Evolutionary conservation across 2,329 filamentous ascomycete species (phyloP), one percentile per base, ranked within the genome.

Genomic region (Neonectria neomacrospora): DNA sequence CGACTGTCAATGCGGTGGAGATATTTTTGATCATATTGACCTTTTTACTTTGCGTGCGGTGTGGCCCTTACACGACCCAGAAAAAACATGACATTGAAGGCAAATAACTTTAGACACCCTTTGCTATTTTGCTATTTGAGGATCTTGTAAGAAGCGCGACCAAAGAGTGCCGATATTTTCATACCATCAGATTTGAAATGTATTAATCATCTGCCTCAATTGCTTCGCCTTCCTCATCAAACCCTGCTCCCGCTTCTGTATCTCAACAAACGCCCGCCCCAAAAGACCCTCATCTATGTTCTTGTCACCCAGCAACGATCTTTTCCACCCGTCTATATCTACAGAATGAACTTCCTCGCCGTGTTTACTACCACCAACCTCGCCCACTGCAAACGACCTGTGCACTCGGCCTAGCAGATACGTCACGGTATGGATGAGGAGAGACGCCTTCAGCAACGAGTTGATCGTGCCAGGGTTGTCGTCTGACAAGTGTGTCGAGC

Each of bases 371-470:
- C 30, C 39, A 11, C 7, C 30, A 12, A 30, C 20, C 12, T 61
- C 32, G 18, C 42, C 32, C 1, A 37, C 42, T 14, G 50, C 23
- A 23, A 65, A 62, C 8, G 63, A 48, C 6, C 39, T 51, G 54
- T 65, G 63, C 32, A 65, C 63, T 2, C 63, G 44, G 42, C 54
- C 58, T 1, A 65, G 54, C 1, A 65, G 54, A 22, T 65, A 65
- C 3, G 51, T 65, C 2, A 65, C 58, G 42, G 63, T 65, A 16
- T 65, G 63, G n/a, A 65, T 65, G 12, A 48, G 51, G 7, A 65
- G 34, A 1, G 63, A 62, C 3, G 63, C 63, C 48, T 65, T 62
- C 16, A 65, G 58, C 5, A 62, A 28, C 16, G 58, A 62, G 48
- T 65, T 53, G 2, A 61, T 41, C 18, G 58, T 58, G 26, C 58